These are phyloP conservation scores for Zygosaccharomyces sapae DNA, from an alignment of 1,139 yeast species.

Conservation along the genomic window DNA sequence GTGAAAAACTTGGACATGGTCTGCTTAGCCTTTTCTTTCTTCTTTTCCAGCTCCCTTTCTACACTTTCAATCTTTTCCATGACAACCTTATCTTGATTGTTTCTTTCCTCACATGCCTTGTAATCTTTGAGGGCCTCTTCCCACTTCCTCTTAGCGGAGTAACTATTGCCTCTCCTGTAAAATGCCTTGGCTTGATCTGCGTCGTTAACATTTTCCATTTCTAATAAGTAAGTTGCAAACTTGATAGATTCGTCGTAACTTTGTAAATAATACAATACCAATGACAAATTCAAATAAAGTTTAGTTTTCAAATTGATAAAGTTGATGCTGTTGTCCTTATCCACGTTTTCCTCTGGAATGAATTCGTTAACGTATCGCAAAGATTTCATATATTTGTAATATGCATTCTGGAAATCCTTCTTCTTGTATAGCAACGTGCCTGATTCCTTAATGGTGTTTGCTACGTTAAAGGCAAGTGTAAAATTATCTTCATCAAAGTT, in stretches of 20 bases:
- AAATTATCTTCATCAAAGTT: slow-evolving; percentile 56
- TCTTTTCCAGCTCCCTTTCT: slow-evolving; percentile 40
- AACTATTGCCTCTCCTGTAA: slow-evolving; percentile 57
- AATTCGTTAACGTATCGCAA: slow-evolving; percentile 65
- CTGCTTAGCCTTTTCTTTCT: slow-evolving; percentile 49
- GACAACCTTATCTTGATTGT: slow-evolving; percentile 52
- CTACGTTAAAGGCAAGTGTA: slow-evolving; percentile 48
- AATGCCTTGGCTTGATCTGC: slow-evolving; percentile 58
- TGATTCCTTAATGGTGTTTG: slow-evolving; percentile 56
- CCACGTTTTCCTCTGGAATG: slow-evolving; percentile 65
- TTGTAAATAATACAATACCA: slow-evolving; percentile 48
- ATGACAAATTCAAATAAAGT: slow-evolving; percentile 55
- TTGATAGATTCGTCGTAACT: slow-evolving; percentile 46
- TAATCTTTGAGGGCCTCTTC: slow-evolving; percentile 50
- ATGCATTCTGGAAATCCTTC: slow-evolving; percentile 49
- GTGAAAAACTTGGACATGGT: slow-evolving; percentile 57
- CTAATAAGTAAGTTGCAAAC: slow-evolving; percentile 54
- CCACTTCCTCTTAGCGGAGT: slow-evolving; percentile 42
- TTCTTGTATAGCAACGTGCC: slow-evolving; percentile 57
- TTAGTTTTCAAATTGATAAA: slow-evolving; percentile 57
- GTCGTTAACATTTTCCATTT: slow-evolving; percentile 39
- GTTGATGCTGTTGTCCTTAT: slow-evolving; percentile 48
- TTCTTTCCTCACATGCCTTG: slow-evolving; percentile 42
- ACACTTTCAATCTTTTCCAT: slow-evolving; percentile 42
- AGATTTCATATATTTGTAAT: slow-evolving; percentile 59